Conservation (phyloP, 139 green algal species). For the Tetraselmis chui region DNA sequence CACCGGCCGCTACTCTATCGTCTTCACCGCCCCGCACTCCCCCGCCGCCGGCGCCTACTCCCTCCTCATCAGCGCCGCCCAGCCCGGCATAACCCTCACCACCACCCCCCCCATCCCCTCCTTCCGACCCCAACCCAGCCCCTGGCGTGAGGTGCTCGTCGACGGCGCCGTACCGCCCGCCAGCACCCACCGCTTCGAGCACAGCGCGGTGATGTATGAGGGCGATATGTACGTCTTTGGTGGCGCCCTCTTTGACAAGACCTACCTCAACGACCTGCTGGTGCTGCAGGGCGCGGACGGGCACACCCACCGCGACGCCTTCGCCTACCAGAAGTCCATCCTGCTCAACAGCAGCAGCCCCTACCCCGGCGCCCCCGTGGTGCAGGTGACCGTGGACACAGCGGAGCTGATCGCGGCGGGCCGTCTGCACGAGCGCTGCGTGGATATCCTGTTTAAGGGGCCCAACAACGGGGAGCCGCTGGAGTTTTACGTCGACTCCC, state of each 20-base stretch:
- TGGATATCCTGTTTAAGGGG: slow-evolving; percentile 15
- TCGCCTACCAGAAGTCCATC: slow-evolving; percentile 17
- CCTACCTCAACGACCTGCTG: slow-evolving; percentile 15
- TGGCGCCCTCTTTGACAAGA: slow-evolving; percentile 13
- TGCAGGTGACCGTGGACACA: slow-evolving; percentile 18
- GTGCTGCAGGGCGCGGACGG: slow-evolving; percentile 2
- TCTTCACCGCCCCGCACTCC: not conserved
- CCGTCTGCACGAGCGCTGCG: slow-evolving; percentile 9
- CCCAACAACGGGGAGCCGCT: not conserved
- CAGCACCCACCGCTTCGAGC: slow-evolving; percentile 1
- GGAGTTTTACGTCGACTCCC: slow-evolving; percentile 5
- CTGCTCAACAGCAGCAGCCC: not conserved
- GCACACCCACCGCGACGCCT: not conserved
- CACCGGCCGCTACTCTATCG: not conserved
- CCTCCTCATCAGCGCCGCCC: not conserved
- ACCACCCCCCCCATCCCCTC: not conserved
- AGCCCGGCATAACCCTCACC: not conserved
- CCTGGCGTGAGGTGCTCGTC: not conserved
- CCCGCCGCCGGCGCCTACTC: not conserved
- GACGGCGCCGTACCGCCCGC: not conserved
- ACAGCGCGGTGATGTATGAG: not conserved
- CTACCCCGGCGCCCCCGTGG: not conserved
- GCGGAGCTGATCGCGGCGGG: slow-evolving; percentile 12
- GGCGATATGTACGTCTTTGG: slow-evolving; percentile 5
- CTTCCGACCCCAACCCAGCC: not conserved